These are phyloP conservation scores for Lithohypha guttulata DNA, from an alignment of 2,329 filamentous ascomycete species.

Conservation along the genomic window DNA sequence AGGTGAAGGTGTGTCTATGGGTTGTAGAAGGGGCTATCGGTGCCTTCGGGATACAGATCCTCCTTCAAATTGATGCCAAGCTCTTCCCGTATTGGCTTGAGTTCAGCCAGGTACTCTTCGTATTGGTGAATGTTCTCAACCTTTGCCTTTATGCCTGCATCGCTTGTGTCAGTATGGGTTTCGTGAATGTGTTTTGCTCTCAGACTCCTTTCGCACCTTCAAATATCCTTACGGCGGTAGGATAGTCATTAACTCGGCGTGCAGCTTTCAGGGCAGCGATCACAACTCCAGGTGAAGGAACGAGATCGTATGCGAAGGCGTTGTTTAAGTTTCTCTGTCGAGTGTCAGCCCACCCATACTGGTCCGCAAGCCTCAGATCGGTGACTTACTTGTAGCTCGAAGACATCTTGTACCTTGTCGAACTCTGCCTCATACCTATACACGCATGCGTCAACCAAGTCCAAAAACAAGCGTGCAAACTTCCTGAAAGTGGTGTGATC, in stretches of 20 bases:
- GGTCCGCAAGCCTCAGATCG: not conserved
- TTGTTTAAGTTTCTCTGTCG: slow-evolving; percentile 89
- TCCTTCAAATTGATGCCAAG: slow-evolving; percentile 86
- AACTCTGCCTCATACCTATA: slow-evolving; percentile 98
- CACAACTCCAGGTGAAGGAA: slow-evolving; percentile 85
- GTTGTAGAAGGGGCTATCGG: slow-evolving; percentile 22
- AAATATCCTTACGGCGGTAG: slow-evolving; percentile 95
- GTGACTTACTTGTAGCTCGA: slow-evolving; percentile 86
- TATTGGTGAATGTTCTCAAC: slow-evolving; percentile 98
- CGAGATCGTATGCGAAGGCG: slow-evolving; percentile 99
- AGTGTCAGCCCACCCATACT: slow-evolving; percentile 8
- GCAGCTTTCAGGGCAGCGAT: slow-evolving; percentile 86
- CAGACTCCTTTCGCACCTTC: slow-evolving; percentile 79
- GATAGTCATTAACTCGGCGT: slow-evolving; percentile 94
- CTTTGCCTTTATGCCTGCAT: slow-evolving; percentile 92
- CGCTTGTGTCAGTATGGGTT: not conserved
- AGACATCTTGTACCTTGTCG: slow-evolving; percentile 92
- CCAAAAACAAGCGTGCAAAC: slow-evolving; percentile 11
- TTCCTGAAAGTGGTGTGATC: slow-evolving; percentile 8
- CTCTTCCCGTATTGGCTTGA: slow-evolving; percentile 86
- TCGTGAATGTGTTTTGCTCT: too few species aligned
- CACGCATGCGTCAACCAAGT: slow-evolving; percentile 28
- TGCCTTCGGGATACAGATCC: slow-evolving; percentile 64
- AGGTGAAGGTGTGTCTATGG: slow-evolving; percentile 12
- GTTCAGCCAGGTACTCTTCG: slow-evolving; percentile 77